Evolutionary conservation across 208 protist species (phyloP), one percentile per base, ranked within the genome.

Genomic region (Trypanosoma platydactyli): DNA sequence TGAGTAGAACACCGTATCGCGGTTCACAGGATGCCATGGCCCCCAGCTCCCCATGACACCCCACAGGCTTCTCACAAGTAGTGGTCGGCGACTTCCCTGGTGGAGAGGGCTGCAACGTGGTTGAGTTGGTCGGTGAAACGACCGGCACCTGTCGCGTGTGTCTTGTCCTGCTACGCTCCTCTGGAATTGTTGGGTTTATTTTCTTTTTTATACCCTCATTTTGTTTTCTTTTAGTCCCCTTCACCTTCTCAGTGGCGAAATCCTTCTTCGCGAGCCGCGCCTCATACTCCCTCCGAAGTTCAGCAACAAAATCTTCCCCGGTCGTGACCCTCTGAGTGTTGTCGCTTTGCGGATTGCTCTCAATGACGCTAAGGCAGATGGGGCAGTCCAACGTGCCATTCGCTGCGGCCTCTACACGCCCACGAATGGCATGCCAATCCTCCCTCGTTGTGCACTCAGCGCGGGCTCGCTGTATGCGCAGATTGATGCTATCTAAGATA

Each of bases 1-100:
- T 96, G 1, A 96, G 71, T 25, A 96, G 83, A 11, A 88, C 63
- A 22, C 83, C 84, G 30, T 63, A 59, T 3, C 81, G 68, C 41
- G 66, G 57, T 18, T 5, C 52, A 38, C 25, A 35, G 25, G 33
- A 0, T 5, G 38, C 7, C 33, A 16, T 51, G 9, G 30, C 3
- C 13, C 4, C 11, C 3, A 29, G 0, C 29, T 27, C 7, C 13
- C 29, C 35, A 29, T 18, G 5, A 20, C 49, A 41, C 22, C 3
- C 20, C 29, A 0, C 35, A 55, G 42, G n/a, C 2, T 49, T 58
- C 5, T 18, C 52, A 38, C 33, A 38, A n/a, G 16, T 53, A 45
- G 5, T 55, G 16, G 16, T 54, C 25, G 41, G n/a, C 24, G 57
- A n/a, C 3, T 33, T 40, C 25, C 7, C 12, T n/a, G 18, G 16